phyloP scores from a whole-genome alignment of 371 early-diverging fungal genomes.

The Mucor indicus region DNA sequence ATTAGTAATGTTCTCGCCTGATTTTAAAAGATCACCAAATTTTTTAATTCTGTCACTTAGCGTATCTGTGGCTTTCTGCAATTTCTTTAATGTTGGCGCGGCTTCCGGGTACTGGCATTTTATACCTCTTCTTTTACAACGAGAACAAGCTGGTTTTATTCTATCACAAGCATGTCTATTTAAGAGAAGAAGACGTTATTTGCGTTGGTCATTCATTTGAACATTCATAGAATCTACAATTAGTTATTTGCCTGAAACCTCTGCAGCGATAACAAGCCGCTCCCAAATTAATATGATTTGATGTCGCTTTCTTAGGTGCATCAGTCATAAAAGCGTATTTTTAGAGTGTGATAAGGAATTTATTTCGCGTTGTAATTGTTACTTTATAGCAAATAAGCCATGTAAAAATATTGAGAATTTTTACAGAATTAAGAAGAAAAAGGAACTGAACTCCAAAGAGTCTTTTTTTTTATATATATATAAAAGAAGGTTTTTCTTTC shows the following conservation, averaged over 20 bases:
- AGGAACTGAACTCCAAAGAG: no score
- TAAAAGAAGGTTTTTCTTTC: no score
- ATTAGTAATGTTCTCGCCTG: conserved; percentile 19
- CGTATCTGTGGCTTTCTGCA: conserved; percentile 49
- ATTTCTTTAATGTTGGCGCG: conserved; percentile 48
- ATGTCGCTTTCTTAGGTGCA: conserved; percentile 10
- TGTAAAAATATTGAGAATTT: no score
- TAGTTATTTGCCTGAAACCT: conserved; percentile 25
- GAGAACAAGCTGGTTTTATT: conserved; percentile 44
- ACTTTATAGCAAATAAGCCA: no score
- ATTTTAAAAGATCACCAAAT: conserved; percentile 44
- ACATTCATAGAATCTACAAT: background rate
- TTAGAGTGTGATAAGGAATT: no score
- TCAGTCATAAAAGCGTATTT: conserved; percentile 27
- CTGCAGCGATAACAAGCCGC: conserved; percentile 38
- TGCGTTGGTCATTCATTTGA: background rate
- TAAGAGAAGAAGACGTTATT: no score
- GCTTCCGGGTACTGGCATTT: conserved; percentile 47
- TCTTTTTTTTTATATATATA: no score
- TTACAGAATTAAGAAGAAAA: no score
- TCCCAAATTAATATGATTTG: conserved; percentile 19
- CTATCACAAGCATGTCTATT: conserved; percentile 51
- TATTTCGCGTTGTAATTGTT: no score
- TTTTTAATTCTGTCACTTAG: conserved; percentile 42
- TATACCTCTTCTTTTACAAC: conserved; percentile 44